Evolutionary conservation across 225 moss, liverwort and hornwort genomes (phyloP).

Genomic region (Pseudisothecium myosuroides): DNA sequence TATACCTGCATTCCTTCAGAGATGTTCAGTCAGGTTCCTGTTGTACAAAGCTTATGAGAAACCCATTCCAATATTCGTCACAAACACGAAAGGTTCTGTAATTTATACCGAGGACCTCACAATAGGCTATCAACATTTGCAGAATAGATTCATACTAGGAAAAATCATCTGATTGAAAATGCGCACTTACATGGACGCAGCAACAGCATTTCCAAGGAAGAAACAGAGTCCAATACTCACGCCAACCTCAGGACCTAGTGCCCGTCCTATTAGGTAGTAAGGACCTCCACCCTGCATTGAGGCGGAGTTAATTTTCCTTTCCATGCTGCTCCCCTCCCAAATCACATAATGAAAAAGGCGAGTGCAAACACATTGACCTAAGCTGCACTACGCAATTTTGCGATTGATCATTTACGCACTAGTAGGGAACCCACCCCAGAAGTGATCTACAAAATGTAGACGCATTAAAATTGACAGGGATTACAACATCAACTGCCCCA

Average conservation of each 20-base stretch:
- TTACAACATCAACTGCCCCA: neutral
- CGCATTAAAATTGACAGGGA: neutral
- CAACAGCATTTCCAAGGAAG: constrained; percentile 96
- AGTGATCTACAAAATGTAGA: neutral
- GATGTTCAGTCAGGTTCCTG: neutral
- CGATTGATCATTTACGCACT: neutral
- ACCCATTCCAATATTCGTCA: neutral
- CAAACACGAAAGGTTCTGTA: neutral
- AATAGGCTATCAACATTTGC: neutral
- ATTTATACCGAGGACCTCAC: neutral
- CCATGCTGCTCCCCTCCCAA: neutral
- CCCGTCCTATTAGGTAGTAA: constrained; percentile 92
- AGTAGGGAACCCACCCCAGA: neutral
- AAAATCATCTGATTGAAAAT: neutral
- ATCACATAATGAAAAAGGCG: neutral
- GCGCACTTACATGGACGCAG: constrained; percentile 77
- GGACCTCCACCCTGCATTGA: constrained; percentile 88
- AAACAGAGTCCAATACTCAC: constrained; percentile 98
- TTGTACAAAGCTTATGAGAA: neutral
- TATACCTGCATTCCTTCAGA: constrained; percentile 48
- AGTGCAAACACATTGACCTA: neutral
- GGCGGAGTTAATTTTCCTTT: neutral
- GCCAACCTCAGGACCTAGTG: constrained; percentile 97
- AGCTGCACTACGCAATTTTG: neutral
- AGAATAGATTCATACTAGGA: neutral